Evolutionary conservation across 371 early-diverging fungal species (phyloP), one percentile per base, ranked within the genome.

Genomic region (Mortierella sp.): DNA sequence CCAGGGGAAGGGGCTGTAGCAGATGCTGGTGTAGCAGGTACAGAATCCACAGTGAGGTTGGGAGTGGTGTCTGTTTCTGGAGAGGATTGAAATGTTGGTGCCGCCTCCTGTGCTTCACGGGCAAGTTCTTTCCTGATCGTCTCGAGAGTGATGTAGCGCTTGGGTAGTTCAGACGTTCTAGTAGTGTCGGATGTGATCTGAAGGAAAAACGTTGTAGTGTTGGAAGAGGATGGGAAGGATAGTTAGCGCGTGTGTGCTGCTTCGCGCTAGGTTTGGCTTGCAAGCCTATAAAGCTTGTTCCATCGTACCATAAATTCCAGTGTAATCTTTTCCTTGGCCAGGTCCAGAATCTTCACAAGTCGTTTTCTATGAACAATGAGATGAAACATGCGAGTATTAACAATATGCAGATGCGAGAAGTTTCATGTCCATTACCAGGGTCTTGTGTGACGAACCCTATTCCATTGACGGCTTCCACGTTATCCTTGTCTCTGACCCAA

Each of bases 381-480:
- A 44, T 14, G 40, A 14, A 22, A 0, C 21, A 40, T 25, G 25
- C 22, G 13, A 44, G 27, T 27, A 41, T 14, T 24, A 22, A 34
- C 21, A 2, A 12, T 10, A 60, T 25, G 27, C 16, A 9, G 53
- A 19, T n/a, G 12, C 17, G 17, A 17, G 24, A 27, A 49, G n/a
- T 25, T 25, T 16, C 45, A 12, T 44, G 44, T 24, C 25, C 24
- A 3, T 24, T 4, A 55, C n/a, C n/a, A n/a, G n/a, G n/a, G n/a
- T n/a, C n/a, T n/a, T n/a, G n/a, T n/a, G n/a, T n/a, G n/a, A 25
- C 67, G 7, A 67, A 73, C 74, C 74, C 74, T 46, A 73, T 67
- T 29, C 74, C 74, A 56, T 73, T 63, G 44, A 73, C 55, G 3
- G 64, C 74, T 3, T 57, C 56, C 9, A 73, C 63, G 19, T 73